Evolutionary conservation across 192 early-diverging fungal species (phyloP), one percentile per base, ranked within the genome.

Genomic region (Spinellus fusiger): DNA sequence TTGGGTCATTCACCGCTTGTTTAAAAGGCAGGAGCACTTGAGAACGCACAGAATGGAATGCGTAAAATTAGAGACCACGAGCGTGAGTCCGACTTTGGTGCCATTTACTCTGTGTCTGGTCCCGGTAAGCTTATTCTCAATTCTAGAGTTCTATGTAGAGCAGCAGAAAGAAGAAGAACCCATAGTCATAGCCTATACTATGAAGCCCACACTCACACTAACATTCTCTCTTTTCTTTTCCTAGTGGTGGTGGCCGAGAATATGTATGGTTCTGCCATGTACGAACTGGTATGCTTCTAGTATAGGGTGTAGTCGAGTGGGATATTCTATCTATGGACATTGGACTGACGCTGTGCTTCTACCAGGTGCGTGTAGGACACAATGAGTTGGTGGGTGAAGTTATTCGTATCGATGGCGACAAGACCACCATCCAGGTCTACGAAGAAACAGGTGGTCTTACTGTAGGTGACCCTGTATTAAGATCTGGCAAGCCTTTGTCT

Each of bases 381-480:
- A 82, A 88, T 54, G 96, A 96, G 56, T 81, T 99, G 53, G 93
- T 99, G 38, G 98, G 98, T 66, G 98, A 99, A 78, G 98, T 99
- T 66, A 99, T 99, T 79, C 92, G 96, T 79, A 92, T 99, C 65
- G 98, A 99, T 40, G 88, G 92, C 60, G 93, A 98, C 75, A 99
- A 99, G 81, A 93, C 94, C n/a, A 98, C 98, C 23, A 89, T 99
- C 66, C 98, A 99, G 79, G 98, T 99, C 22, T 99, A 99, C 82
- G 98, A 99, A 66, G 98, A 99, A 73, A 99, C 98, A 48, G 88
- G 94, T 35, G 98, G 98, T 60, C 78, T 99, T 58, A 98, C 94
- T 23, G 95, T 99, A 49, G 98, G 98, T 38, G 98, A 99, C 81
- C 98, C 98, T 6, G 98, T 99, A 32, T 85, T 99, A 27, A 86